These are phyloP conservation scores for Globisporangium barbulae DNA, from an alignment of 352 stramenopile species.

Conservation along the genomic window DNA sequence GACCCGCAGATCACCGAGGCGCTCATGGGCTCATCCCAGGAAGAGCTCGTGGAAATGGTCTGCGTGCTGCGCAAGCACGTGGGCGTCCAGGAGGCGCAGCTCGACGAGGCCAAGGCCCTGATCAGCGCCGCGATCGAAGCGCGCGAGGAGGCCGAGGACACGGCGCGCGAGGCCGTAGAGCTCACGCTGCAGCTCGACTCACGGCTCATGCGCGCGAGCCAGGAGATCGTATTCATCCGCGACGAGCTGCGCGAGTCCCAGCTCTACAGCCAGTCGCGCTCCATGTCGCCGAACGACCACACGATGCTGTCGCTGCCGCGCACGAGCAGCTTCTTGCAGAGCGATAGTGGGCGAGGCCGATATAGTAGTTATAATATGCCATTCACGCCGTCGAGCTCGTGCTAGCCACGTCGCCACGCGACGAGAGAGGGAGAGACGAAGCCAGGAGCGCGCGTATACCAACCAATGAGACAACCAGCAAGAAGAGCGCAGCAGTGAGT, in stretches of 20 bases:
- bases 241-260: conserved; percentile 26
- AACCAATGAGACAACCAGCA: background rate
- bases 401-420: background rate
- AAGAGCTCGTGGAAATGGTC: conserved; percentile 69
- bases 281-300: conserved; percentile 11
- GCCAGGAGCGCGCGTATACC: background rate
- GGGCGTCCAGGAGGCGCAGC: conserved; percentile 64
- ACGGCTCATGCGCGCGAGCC: conserved; percentile 58
- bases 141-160: conserved; percentile 69
- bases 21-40: conserved; percentile 39
- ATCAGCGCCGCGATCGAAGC: conserved; percentile 76
- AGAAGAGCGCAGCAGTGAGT: background rate
- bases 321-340: background rate
- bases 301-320: background rate
- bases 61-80: conserved; percentile 70
- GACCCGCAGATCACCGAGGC: conserved; percentile 57
- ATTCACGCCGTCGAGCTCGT: conserved; percentile 15
- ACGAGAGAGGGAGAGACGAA: background rate
- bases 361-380: conserved; percentile 8
- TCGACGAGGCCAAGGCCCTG: conserved; percentile 69
- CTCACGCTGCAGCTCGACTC: conserved; percentile 68
- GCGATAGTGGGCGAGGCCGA: background rate
- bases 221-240: conserved; percentile 34
- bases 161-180: conserved; percentile 67
- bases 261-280: conserved; percentile 1